Percentiles rank a stretch among this genome's conserved stretches.
These are phyloP conservation scores for Colletotrichum chlorophyti DNA, from an alignment of 2,329 filamentous ascomycete species.

Conservation along the genomic window DNA sequence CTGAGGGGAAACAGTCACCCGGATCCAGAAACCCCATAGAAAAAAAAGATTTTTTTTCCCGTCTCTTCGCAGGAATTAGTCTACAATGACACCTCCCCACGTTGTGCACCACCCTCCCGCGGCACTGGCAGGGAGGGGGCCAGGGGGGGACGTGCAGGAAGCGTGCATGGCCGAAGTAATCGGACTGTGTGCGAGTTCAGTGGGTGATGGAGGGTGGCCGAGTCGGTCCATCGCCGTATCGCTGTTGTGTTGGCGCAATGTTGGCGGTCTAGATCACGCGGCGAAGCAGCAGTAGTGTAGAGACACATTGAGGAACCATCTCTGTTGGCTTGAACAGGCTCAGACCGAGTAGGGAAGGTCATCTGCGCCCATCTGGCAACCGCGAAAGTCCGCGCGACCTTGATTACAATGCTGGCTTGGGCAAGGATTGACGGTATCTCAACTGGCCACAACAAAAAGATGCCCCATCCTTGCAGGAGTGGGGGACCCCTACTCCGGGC, in stretches of 20 bases:
- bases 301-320: background rate
- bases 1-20: background rate
- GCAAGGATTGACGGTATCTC: conserved; percentile 13
- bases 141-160: too few relatives aligned
- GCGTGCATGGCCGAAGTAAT: conserved; percentile 1
- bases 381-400: too few relatives aligned
- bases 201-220: conserved; percentile 25
- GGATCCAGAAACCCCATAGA: conserved; percentile 6
- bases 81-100: too few relatives aligned
- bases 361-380: background rate
- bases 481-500: conserved; percentile 19
- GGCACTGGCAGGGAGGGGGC: background rate
- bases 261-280: conserved; percentile 6
- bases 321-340: too few relatives aligned
- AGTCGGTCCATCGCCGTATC: conserved; percentile 19
- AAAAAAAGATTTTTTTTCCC: background rate
- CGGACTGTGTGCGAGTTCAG: conserved; percentile 19
- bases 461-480: background rate
- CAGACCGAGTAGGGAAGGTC: background rate
- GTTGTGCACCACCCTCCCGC: background rate
- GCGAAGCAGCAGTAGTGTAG: too few relatives aligned
- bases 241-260: too few relatives aligned
- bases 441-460: background rate
- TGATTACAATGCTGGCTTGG: too few relatives aligned
- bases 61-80: too few relatives aligned